Percentiles rank a stretch among this genome's conserved stretches.
phyloP scores from a whole-genome alignment of 139 green algal genomes.

The Nannochloris sp. region DNA sequence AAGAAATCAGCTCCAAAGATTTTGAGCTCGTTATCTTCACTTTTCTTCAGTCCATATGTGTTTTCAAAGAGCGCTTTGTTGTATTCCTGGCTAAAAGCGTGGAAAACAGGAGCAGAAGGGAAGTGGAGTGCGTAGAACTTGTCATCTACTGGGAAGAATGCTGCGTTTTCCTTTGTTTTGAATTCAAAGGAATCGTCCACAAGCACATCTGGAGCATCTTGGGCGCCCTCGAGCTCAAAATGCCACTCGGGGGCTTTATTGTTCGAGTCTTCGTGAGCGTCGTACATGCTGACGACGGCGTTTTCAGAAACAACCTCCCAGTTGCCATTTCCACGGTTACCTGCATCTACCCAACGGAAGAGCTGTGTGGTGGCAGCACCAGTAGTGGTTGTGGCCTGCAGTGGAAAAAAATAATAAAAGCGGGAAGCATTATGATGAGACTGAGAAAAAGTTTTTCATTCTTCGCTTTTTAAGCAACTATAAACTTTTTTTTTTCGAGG shows the following conservation, averaged over 20 bases:
- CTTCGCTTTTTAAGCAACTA: too few species aligned
- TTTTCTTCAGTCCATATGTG: conserved; percentile 54
- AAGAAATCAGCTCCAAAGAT: conserved; percentile 34
- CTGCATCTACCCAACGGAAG: conserved; percentile 44
- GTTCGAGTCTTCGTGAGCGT: conserved; percentile 56
- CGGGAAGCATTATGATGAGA: too few species aligned
- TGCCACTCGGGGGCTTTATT: conserved; percentile 28
- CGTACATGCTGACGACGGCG: conserved; percentile 47
- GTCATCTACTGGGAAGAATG: conserved; percentile 44
- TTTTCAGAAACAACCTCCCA: conserved; percentile 51
- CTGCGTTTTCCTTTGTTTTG: conserved; percentile 5
- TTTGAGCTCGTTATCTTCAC: conserved; percentile 40
- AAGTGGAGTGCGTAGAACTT: conserved; percentile 60
- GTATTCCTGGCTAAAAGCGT: conserved; percentile 38
- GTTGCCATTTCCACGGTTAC: conserved; percentile 5
- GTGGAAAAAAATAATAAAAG: too few species aligned
- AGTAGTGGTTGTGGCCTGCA: not conserved
- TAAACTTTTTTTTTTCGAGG: too few species aligned
- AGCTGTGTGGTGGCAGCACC: conserved; percentile 28
- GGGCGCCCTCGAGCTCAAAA: conserved; percentile 35
- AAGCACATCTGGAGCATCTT: not conserved
- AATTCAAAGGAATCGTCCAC: conserved; percentile 34
- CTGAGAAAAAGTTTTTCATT: too few species aligned
- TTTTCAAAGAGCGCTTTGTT: conserved; percentile 82
- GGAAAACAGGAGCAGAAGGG: conserved; percentile 20